These are phyloP conservation scores for Lachnellula suecica DNA, from an alignment of 2,329 filamentous ascomycete genomes.

Conservation along the genomic window DNA sequence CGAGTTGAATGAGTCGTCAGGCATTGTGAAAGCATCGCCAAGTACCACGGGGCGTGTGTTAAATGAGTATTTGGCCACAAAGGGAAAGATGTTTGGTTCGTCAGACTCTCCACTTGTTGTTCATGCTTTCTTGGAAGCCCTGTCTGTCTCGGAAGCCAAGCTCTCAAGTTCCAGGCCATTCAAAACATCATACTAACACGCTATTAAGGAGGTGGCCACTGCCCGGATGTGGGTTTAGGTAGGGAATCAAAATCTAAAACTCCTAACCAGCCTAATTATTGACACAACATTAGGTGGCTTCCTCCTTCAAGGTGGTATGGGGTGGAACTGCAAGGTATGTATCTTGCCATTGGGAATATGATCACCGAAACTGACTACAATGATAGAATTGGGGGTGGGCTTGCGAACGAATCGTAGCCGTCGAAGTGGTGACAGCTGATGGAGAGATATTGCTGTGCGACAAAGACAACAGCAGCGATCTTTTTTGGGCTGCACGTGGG, in stretches of 20 bases:
- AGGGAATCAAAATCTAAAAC: neutral
- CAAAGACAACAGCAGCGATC: constrained; percentile 42
- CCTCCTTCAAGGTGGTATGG: constrained; percentile 56
- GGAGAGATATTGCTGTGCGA: constrained; percentile 36
- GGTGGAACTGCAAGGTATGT: constrained; percentile 53
- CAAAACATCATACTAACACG: too few species aligned
- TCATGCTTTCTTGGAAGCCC: too few species aligned
- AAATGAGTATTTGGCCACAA: constrained; percentile 37
- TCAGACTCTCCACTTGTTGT: too few species aligned
- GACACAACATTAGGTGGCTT: constrained; percentile 44
- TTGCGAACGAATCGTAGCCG: constrained; percentile 35
- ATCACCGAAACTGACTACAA: too few species aligned
- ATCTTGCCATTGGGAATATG: neutral
- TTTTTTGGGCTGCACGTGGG: constrained; percentile 43
- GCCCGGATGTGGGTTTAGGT: constrained; percentile 52
- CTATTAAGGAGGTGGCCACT: constrained; percentile 44
- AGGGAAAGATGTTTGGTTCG: constrained; percentile 46
- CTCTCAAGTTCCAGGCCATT: too few species aligned
- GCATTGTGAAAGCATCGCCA: constrained; percentile 43
- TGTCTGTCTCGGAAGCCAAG: too few species aligned
- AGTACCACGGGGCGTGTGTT: constrained; percentile 46
- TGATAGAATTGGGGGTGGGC: constrained; percentile 58
- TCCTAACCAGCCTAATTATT: neutral
- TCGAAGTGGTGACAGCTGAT: constrained; percentile 24
- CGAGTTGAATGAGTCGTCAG: constrained; percentile 38